Evolutionary conservation across 495 filamentous ascomycete genomes (phyloP).

Genomic region (Penicillium lividum): DNA sequence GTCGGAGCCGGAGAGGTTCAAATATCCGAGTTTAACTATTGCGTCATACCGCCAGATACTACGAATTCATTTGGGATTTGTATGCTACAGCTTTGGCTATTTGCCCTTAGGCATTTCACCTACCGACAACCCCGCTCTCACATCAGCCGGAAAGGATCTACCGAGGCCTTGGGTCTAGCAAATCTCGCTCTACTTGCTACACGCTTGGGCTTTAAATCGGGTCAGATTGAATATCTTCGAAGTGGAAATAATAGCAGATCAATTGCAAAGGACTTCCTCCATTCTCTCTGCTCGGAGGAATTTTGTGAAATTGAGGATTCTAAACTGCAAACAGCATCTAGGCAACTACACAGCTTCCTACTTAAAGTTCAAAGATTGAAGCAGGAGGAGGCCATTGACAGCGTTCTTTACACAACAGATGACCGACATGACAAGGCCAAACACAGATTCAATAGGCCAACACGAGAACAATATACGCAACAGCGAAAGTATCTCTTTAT

Average conservation of each 20-base stretch:
- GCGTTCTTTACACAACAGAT: neutral
- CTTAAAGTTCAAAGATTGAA: neutral
- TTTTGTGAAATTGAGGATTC: neutral
- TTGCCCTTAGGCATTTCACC: conserved; percentile 4
- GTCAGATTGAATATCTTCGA: neutral
- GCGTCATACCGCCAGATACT: neutral
- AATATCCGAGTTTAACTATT: neutral
- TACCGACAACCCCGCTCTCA: neutral
- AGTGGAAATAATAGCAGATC: neutral
- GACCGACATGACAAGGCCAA: neutral
- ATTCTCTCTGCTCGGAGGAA: neutral
- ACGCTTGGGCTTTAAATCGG: neutral
- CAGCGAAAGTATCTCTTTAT: conserved; percentile 3
- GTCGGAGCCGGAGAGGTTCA: neutral
- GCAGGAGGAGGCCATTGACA: neutral
- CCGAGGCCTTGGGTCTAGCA: neutral
- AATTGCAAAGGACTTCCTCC: neutral
- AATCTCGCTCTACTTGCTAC: neutral
- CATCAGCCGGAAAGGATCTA: neutral
- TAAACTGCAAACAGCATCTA: neutral
- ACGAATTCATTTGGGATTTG: conserved; percentile 1
- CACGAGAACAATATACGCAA: neutral
- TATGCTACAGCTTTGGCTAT: conserved; percentile 11
- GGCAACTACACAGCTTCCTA: neutral
- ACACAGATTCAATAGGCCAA: conserved; percentile 8